Percentiles rank a stretch among this genome's conserved stretches.
Evolutionary conservation across 805 yeast genomes (phyloP).

Genomic region (Lipomyces yamadae): DNA sequence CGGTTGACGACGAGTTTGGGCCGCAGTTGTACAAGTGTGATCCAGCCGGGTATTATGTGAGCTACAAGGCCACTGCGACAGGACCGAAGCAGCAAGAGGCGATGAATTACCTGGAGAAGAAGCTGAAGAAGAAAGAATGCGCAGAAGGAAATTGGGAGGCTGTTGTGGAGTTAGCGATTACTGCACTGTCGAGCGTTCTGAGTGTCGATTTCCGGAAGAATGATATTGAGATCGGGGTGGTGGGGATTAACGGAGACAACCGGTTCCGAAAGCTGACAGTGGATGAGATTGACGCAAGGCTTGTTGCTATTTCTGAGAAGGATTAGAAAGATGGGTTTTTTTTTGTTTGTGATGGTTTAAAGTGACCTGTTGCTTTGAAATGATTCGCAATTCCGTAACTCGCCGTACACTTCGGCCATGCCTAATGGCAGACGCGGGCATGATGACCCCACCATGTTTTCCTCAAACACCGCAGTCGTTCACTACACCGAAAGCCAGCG

Average conservation of each 20-base stretch:
- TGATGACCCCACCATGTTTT: too few relatives aligned
- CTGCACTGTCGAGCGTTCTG: conserved; percentile 80
- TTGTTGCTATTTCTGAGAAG: conserved; percentile 94
- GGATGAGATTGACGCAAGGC: conserved; percentile 92
- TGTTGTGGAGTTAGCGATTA: conserved; percentile 87
- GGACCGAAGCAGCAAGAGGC: conserved; percentile 99
- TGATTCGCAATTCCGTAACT: too few relatives aligned
- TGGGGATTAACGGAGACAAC: conserved; percentile 52
- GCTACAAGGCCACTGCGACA: conserved; percentile 88
- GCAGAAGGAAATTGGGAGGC: conserved; percentile 84
- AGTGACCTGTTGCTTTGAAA: too few relatives aligned
- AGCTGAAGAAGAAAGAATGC: conserved; percentile 72
- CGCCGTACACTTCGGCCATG: too few relatives aligned
- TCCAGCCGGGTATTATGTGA: conserved; percentile 95
- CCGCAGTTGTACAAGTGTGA: conserved; percentile 91
- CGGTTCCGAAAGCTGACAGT: conserved; percentile 69
- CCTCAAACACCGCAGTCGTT: too few relatives aligned
- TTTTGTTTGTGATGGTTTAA: background rate
- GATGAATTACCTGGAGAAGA: conserved; percentile 85
- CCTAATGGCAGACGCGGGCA: too few relatives aligned
- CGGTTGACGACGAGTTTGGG: conserved; percentile 87
- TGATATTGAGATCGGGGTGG: conserved; percentile 91
- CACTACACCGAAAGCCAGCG: too few relatives aligned
- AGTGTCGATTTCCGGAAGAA: conserved; percentile 93
- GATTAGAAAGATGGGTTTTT: conserved; percentile 50